Conservation (phyloP, 2,329 filamentous ascomycete species). For the Penicillium hordei region DNA sequence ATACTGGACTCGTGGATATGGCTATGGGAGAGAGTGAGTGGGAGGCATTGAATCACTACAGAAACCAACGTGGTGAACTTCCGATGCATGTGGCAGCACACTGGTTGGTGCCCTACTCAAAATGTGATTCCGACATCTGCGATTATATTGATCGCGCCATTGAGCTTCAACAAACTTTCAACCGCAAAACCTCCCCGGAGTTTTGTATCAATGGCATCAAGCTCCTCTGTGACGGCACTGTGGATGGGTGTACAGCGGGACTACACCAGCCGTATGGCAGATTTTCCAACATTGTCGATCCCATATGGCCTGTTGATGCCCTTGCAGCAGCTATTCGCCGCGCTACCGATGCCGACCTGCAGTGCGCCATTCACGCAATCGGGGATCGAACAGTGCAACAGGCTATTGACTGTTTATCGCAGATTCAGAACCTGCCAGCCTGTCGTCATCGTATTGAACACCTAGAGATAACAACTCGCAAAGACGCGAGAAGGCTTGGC, state of each 20-base stretch:
- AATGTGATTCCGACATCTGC: constrained; percentile 38
- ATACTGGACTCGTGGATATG: constrained; percentile 53
- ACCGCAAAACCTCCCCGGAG: constrained; percentile 42
- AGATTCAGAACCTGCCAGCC: constrained; percentile 24
- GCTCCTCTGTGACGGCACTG: constrained; percentile 51
- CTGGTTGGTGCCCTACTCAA: constrained; percentile 49
- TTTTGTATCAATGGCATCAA: constrained; percentile 52
- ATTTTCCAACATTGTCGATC: constrained; percentile 38
- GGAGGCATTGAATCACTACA: constrained; percentile 43
- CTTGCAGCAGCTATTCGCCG: constrained; percentile 45
- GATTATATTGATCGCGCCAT: constrained; percentile 50
- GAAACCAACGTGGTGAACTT: constrained; percentile 29
- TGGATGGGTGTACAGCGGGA: constrained; percentile 46
- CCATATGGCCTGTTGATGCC: constrained; percentile 46
- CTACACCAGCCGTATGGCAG: constrained; percentile 40
- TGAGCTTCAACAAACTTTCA: constrained; percentile 42
- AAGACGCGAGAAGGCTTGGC: constrained; percentile 48
- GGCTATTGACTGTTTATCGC: constrained; percentile 40
- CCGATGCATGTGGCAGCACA: constrained; percentile 48
- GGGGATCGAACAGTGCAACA: constrained; percentile 49
- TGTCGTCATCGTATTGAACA: constrained; percentile 53
- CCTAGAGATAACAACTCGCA: constrained; percentile 49
- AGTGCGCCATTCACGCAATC: constrained; percentile 54
- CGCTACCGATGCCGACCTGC: constrained; percentile 46
- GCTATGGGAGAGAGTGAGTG: constrained; percentile 53